These are phyloP conservation scores for Rhizophora mangle DNA, from an alignment of 345 rosid species.

Conservation along the genomic window DNA sequence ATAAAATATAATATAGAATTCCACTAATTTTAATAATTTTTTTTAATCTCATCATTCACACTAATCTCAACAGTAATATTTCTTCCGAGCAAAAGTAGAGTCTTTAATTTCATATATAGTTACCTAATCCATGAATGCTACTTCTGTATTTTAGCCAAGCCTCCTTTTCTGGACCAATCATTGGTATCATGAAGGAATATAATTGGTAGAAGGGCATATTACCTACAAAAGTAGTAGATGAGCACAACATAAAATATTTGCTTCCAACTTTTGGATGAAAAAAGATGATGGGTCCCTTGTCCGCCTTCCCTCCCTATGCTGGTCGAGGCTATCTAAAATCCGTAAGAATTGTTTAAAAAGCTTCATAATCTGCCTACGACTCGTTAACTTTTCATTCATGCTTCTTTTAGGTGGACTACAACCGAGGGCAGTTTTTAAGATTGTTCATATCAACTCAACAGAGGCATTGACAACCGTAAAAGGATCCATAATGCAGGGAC, in stretches of 20 bases:
- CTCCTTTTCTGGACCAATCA: slow-evolving; percentile 30
- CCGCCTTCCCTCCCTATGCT: slow-evolving; percentile 31
- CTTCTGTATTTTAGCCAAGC: slow-evolving; percentile 12
- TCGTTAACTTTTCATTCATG: not conserved
- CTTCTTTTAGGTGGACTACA: slow-evolving; percentile 3
- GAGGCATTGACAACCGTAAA: slow-evolving; percentile 14
- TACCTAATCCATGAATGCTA: slow-evolving; percentile 36
- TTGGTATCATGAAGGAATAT: slow-evolving; percentile 43
- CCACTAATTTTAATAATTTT: too few species aligned
- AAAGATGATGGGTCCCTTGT: slow-evolving; percentile 34
- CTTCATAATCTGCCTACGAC: slow-evolving; percentile 1
- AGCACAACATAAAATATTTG: slow-evolving; percentile 35
- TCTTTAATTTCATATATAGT: slow-evolving; percentile 11
- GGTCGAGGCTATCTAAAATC: slow-evolving; percentile 17
- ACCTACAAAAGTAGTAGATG: slow-evolving; percentile 35
- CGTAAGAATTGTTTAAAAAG: not conserved
- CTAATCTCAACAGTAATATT: not conserved
- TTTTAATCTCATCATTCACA: too few species aligned
- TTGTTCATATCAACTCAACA: not conserved
- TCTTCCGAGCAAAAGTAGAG: slow-evolving; percentile 30
- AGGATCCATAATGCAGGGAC: slow-evolving; percentile 17
- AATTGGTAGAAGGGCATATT: slow-evolving; percentile 33
- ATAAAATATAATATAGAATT: too few species aligned
- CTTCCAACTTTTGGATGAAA: slow-evolving; percentile 17
- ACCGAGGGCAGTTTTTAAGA: slow-evolving; percentile 11